Base-by-base conservation (phyloP, 169 alveolate genomes). In the Plasmodium vivax region DNA sequence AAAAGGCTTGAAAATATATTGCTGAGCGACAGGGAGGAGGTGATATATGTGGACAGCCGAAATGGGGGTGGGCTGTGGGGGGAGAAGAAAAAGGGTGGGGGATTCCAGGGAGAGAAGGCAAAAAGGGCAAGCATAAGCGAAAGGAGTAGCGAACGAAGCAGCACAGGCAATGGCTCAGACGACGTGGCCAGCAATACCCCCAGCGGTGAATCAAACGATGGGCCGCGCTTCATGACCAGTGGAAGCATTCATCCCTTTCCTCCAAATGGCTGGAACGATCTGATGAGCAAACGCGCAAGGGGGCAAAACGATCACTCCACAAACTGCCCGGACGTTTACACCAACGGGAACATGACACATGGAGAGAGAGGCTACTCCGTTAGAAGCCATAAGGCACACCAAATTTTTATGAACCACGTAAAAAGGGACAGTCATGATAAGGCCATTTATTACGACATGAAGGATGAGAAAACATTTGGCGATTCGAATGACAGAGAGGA, bases 11-110 rank as follows among this genome's bases (percentile, higher is more conserved):
- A 68, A 68, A 68, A 68, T 30, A n/a, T 68, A 68, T 68, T 30
- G 38, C 77, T 68, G 8, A 68, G 77, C 77, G 16, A 30, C 77
- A 68, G 41, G 32, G 77, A 68, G 77, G 77, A 68, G 77, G 77
- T 68, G n/a, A 68, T 9, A 68, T 68, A 68, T 68, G 38, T 68
- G 77, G 27, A 68, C n/a, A 68, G 27, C 9, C 32, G n/a, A 23
- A 30, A 68, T 68, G 38, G 77, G 14, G 77, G 75, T 62, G 36
- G 19, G 0, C 14, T n/a, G 14, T 62, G 75, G 7, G 75, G 34
- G 3, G 36, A 62, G 36, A n/a, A 4, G 34, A 62, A 62, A 62
- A 62, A 3, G 9, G 27, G 75, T n/a, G 34, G 14, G 36, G 36
- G 3, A 4, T 68, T 47, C 19, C 58, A 47, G 38, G 30, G 19